Evolutionary conservation across 257 asterid genomes (phyloP).

Genomic region (Ilex aquifolium): DNA sequence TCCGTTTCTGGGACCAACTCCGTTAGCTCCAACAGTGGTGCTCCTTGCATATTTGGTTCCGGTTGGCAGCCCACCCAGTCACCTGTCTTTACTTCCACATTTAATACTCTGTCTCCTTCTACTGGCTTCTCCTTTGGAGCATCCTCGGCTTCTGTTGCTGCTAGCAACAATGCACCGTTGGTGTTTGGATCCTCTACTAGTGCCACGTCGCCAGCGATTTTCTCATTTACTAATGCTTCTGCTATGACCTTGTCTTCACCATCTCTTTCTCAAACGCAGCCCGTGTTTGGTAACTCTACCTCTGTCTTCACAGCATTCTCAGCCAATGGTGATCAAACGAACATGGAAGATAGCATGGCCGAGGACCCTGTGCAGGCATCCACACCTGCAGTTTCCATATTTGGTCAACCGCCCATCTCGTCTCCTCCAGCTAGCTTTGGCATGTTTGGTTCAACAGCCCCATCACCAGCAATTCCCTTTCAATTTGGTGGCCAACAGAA

Average conservation of each 20-base stretch:
- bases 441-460: neutral
- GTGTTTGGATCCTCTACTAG: neutral
- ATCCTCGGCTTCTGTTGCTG: neutral
- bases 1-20: slow-evolving; percentile 6
- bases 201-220: neutral
- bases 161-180: neutral
- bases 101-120: slow-evolving; percentile 31
- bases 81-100: slow-evolving; percentile 9
- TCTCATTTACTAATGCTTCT: neutral
- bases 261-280: neutral
- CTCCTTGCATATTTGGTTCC: slow-evolving; percentile 20
- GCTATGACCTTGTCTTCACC: neutral
- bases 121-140: slow-evolving; percentile 27
- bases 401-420: neutral
- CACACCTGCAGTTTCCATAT: neutral
- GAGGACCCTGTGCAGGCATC: slow-evolving; percentile 1
- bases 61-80: slow-evolving; percentile 36
- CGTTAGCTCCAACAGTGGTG: neutral
- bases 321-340: neutral
- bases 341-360: slow-evolving; percentile 1
- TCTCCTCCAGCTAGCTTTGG: neutral
- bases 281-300: neutral
- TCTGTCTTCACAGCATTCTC: neutral
- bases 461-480: neutral
- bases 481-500: neutral